A percentile compares a stretch with the other conserved stretches of the same genome.
These are phyloP conservation scores for Gaultheria prostrata DNA, from an alignment of 148 eudicot species.

Conservation along the genomic window DNA sequence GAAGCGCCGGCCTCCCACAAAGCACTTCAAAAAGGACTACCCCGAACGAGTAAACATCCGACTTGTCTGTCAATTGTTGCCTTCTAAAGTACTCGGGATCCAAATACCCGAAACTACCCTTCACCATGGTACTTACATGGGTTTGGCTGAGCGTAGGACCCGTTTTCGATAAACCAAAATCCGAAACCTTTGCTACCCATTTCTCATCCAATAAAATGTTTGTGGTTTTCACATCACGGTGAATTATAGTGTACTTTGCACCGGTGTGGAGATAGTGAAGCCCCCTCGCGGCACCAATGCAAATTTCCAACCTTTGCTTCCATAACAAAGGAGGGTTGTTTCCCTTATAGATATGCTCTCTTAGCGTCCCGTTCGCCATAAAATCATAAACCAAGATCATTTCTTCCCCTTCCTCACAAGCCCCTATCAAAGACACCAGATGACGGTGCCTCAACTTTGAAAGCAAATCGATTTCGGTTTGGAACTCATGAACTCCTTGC, in stretches of 20 bases:
- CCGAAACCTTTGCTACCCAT: constrained; percentile 37
- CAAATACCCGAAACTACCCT: constrained; percentile 10
- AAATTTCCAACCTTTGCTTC: constrained; percentile 36
- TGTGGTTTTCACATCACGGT: constrained; percentile 10
- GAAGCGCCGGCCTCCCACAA: constrained; percentile 33
- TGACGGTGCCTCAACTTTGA: constrained; percentile 40
- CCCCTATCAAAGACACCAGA: constrained; percentile 41
- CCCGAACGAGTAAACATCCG: constrained; percentile 21
- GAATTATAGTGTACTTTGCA: constrained; percentile 7
- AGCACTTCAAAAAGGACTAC: constrained; percentile 39
- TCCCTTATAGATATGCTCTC: constrained; percentile 33
- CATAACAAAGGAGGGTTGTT: constrained; percentile 22
- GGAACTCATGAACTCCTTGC: constrained; percentile 42
- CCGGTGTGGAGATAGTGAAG: constrained; percentile 26
- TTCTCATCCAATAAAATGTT: constrained; percentile 9
- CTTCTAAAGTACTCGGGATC: constrained; percentile 14
- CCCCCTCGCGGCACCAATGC: constrained; percentile 43
- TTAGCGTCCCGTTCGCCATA: constrained; percentile 44
- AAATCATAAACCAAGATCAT: constrained; percentile 47
- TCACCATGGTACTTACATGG: constrained; percentile 34
- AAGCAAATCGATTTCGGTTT: constrained; percentile 40
- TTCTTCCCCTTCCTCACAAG: constrained; percentile 37
- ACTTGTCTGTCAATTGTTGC: constrained; percentile 10
- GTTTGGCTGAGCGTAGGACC: constrained; percentile 31
- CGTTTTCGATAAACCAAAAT: constrained; percentile 39